Conservation (phyloP, 1,284 basidiomycete species). For the Ceratobasidium papillatum region DNA sequence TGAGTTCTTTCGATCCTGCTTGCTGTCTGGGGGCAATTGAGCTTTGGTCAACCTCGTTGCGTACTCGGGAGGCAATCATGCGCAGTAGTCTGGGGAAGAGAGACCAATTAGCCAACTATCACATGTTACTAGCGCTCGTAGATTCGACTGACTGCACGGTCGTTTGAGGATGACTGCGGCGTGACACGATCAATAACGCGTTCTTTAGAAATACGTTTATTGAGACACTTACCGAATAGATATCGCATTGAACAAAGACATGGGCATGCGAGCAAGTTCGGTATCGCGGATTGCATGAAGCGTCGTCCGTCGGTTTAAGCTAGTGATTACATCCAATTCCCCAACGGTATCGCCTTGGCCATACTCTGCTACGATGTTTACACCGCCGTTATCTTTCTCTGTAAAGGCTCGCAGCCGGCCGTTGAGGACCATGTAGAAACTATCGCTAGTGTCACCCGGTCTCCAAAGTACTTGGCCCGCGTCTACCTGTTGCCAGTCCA, state of each 20-base stretch:
- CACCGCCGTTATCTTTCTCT: conserved; percentile 66
- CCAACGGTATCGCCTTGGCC: conserved; percentile 90
- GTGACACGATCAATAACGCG: conserved; percentile 34
- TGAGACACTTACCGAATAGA: conserved; percentile 71
- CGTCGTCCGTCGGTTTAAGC: conserved; percentile 85
- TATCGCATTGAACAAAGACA: conserved; percentile 97
- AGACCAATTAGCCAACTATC: conserved; percentile 2
- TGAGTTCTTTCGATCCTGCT: conserved; percentile 61
- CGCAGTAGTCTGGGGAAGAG: conserved; percentile 70
- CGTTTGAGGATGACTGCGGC: conserved; percentile 85
- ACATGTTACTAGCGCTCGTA: background rate
- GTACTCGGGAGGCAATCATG: conserved; percentile 92
- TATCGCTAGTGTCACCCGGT: conserved; percentile 88
- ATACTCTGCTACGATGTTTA: conserved; percentile 90
- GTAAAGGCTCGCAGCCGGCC: conserved; percentile 88
- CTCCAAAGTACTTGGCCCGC: conserved; percentile 94
- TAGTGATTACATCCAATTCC: conserved; percentile 97
- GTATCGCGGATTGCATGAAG: conserved; percentile 98
- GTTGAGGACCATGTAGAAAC: conserved; percentile 99
- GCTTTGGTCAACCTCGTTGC: conserved; percentile 75
- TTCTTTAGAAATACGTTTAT: background rate
- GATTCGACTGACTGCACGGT: conserved; percentile 80
- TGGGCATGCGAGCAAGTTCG: conserved; percentile 97
- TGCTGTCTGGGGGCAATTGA: conserved; percentile 56
- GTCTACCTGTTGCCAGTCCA: conserved; percentile 98